These are phyloP conservation scores for Tulasnella sp. DNA, from an alignment of 768 basidiomycete species.

Conservation along the genomic window DNA sequence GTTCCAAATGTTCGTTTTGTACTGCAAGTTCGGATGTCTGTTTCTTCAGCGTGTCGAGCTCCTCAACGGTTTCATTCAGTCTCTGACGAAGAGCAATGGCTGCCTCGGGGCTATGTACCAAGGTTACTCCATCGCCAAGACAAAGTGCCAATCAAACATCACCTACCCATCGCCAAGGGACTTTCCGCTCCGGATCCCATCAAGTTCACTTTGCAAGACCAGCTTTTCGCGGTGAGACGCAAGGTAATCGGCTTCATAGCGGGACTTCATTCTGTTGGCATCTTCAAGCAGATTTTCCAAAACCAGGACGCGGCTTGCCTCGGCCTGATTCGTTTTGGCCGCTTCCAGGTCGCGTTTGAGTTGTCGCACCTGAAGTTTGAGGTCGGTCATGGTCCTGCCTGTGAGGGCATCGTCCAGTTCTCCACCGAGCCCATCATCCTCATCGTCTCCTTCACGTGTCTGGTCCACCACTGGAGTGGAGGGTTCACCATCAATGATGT, in stretches of 20 bases:
- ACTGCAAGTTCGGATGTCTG: slow-evolving; percentile 61
- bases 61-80: slow-evolving; percentile 75
- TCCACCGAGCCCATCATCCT: slow-evolving; percentile 50
- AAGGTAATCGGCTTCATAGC: slow-evolving; percentile 83
- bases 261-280: slow-evolving; percentile 75
- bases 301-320: slow-evolving; percentile 66
- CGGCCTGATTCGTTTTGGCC: slow-evolving; percentile 59
- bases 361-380: slow-evolving; percentile 76
- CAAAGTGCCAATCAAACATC: not conserved
- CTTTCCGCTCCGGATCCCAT: slow-evolving; percentile 84
- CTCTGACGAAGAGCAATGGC: slow-evolving; percentile 80
- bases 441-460: slow-evolving; percentile 28
- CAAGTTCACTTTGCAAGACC: slow-evolving; percentile 63
- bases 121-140: not conserved
- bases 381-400: slow-evolving; percentile 80
- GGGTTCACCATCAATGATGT: slow-evolving; percentile 10
- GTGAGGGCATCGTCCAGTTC: slow-evolving; percentile 79
- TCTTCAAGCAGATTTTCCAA: slow-evolving; percentile 86
- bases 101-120: slow-evolving; percentile 52
- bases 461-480: slow-evolving; percentile 23
- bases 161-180: slow-evolving; percentile 67
- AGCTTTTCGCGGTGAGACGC: slow-evolving; percentile 73
- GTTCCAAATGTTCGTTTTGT: slow-evolving; percentile 44
- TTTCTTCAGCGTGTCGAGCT: slow-evolving; percentile 58
- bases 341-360: slow-evolving; percentile 71